Conservation (phyloP, 768 basidiomycete species). For the Calvatia gigantea region DNA sequence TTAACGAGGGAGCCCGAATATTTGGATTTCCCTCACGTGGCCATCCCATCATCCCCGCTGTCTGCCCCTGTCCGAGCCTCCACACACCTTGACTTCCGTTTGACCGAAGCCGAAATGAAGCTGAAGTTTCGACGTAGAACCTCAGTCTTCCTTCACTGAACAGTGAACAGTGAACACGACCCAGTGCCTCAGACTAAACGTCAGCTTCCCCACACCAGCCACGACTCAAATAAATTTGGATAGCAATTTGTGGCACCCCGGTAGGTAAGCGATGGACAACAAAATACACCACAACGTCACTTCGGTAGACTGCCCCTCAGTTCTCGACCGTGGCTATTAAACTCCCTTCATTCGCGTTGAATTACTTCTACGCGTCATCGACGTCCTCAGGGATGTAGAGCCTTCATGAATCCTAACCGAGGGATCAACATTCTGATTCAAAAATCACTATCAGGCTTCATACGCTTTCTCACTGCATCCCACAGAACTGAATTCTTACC, state of each 20-base stretch:
- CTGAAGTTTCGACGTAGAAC: not conserved
- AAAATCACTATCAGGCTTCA: not conserved
- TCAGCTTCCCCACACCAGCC: not conserved
- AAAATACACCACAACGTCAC: not conserved
- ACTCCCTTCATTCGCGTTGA: not conserved
- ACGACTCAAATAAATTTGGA: not conserved
- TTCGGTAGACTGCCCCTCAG: not conserved
- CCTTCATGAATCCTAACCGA: not conserved
- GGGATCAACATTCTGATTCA: not conserved
- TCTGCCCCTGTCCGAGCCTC: not conserved
- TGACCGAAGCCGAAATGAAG: not conserved
- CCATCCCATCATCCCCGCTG: not conserved
- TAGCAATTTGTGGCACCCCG: not conserved
- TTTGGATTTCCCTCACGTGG: constrained; percentile 4
- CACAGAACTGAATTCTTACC: too few species aligned
- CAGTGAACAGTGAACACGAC: not conserved
- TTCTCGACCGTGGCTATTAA: not conserved
- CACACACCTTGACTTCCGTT: not conserved
- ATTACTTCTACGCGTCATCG: not conserved
- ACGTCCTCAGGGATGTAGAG: not conserved
- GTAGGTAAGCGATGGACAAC: not conserved
- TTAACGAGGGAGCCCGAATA: not conserved
- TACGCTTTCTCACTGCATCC: not conserved
- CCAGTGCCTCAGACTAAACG: not conserved
- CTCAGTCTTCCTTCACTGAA: not conserved